A percentile compares a stretch with the other conserved stretches of the same genome.
Evolutionary conservation across 352 stramenopile genomes (phyloP).

Genomic region (Sclerospora graminicola): DNA sequence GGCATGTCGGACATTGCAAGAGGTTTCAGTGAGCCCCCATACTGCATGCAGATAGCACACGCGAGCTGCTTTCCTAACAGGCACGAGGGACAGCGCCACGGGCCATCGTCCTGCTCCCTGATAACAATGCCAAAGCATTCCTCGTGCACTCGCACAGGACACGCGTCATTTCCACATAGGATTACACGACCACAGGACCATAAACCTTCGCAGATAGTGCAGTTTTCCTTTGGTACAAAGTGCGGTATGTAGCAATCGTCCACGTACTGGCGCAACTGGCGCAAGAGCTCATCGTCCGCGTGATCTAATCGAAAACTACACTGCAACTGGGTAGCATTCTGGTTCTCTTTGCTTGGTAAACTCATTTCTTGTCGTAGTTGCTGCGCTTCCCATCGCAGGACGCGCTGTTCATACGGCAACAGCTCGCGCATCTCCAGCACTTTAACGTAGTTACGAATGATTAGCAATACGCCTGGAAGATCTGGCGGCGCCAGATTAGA

Average conservation of each 20-base stretch:
- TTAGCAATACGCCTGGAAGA: conserved; percentile 46
- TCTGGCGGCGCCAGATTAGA: conserved; percentile 57
- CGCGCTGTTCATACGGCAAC: conserved; percentile 12
- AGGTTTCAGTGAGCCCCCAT: conserved; percentile 70
- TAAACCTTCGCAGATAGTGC: conserved; percentile 64
- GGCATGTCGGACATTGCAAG: conserved; percentile 20
- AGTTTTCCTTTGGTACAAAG: conserved; percentile 66
- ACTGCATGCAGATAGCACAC: conserved; percentile 73
- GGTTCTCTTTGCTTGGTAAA: conserved; percentile 1
- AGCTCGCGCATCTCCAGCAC: conserved; percentile 22
- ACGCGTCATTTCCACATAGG: conserved; percentile 60
- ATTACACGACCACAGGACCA: conserved; percentile 70
- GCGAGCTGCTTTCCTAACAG: conserved; percentile 52
- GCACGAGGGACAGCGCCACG: conserved; percentile 74
- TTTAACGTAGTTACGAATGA: conserved; percentile 36
- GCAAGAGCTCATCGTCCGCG: conserved; percentile 38
- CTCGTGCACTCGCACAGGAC: conserved; percentile 58
- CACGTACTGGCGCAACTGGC: conserved; percentile 59
- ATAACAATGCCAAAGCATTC: conserved; percentile 77
- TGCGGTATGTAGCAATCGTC: conserved; percentile 71
- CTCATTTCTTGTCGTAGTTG: background rate
- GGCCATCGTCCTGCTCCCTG: conserved; percentile 34
- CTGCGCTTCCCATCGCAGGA: conserved; percentile 16
- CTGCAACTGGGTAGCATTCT: conserved; percentile 35
- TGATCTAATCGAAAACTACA: conserved; percentile 54